Evolutionary conservation across 2,329 filamentous ascomycete species (phyloP).

Genomic region (Venturia nashicola): DNA sequence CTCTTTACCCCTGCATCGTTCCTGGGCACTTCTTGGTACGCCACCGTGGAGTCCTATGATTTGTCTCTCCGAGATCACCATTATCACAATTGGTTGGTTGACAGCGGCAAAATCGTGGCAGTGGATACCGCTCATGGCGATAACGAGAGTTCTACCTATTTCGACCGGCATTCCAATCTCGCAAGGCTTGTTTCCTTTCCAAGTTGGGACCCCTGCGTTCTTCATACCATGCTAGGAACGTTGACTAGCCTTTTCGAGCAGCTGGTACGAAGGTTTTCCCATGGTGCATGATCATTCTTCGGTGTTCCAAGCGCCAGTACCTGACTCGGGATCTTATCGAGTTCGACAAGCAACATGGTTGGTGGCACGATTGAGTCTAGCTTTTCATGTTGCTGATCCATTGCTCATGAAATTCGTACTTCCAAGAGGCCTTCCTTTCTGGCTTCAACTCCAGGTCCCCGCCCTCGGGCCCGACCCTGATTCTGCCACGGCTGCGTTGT

Average conservation of each 20-base stretch:
- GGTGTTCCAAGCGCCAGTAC: neutral
- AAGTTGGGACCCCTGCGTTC: neutral
- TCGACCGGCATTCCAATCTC: neutral
- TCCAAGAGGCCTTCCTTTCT: neutral
- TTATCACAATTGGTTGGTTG: neutral
- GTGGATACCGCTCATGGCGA: neutral
- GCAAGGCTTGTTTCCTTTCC: neutral
- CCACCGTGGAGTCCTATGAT: neutral
- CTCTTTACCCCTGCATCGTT: neutral
- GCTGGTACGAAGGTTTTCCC: neutral
- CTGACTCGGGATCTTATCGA: neutral
- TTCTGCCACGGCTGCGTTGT: neutral
- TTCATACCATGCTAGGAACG: neutral
- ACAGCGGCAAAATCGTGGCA: neutral
- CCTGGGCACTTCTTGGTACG: neutral
- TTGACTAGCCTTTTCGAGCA: neutral
- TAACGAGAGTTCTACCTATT: neutral
- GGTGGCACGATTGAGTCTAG: neutral
- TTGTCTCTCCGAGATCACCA: neutral
- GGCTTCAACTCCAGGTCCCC: neutral
- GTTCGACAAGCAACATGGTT: neutral
- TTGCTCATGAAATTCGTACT: neutral
- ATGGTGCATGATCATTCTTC: neutral
- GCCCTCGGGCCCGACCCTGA: neutral
- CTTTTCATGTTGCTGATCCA: neutral